Evolutionary conservation across 169 alveolate species (phyloP).

Genomic region (Eimeria tenella): DNA sequence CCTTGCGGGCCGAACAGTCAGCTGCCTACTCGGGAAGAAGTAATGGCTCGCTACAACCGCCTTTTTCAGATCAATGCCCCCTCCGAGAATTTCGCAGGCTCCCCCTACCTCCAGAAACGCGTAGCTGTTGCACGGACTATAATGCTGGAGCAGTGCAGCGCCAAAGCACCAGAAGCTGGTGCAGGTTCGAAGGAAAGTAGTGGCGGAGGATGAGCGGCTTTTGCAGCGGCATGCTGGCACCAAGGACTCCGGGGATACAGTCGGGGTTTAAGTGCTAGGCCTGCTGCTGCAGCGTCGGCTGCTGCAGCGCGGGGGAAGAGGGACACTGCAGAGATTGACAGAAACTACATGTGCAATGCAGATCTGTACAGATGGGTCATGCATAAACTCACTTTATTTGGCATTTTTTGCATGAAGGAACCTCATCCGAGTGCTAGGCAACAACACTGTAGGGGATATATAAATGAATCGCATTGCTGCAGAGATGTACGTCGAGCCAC

Average conservation of each 20-base stretch:
- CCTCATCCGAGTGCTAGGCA: too few species aligned
- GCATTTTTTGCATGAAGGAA: too few species aligned
- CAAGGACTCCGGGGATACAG: background rate
- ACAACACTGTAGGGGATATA: too few species aligned
- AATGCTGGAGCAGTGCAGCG: slow-evolving; percentile 50
- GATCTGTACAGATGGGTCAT: too few species aligned
- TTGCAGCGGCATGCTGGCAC: too few species aligned
- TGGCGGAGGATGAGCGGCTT: too few species aligned
- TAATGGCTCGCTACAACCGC: slow-evolving; percentile 22
- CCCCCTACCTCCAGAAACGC: slow-evolving; percentile 65
- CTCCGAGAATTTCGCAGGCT: slow-evolving; percentile 57
- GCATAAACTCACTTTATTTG: too few species aligned
- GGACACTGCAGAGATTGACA: background rate
- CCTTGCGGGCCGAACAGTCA: background rate
- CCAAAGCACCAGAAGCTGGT: background rate
- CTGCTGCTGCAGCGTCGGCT: background rate
- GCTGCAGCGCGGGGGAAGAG: background rate
- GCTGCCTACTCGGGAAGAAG: background rate
- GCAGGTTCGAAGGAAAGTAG: background rate
- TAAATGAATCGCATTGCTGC: too few species aligned
- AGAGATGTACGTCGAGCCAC: too few species aligned
- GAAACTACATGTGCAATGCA: too few species aligned
- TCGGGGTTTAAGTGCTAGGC: background rate
- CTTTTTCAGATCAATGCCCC: slow-evolving; percentile 66
- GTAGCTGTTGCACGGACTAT: slow-evolving; percentile 51